A percentile compares a stretch with the other conserved stretches of the same genome.
Evolutionary conservation across 2,329 filamentous ascomycete species (phyloP).

Genomic region (Phialophora verrucosa): DNA sequence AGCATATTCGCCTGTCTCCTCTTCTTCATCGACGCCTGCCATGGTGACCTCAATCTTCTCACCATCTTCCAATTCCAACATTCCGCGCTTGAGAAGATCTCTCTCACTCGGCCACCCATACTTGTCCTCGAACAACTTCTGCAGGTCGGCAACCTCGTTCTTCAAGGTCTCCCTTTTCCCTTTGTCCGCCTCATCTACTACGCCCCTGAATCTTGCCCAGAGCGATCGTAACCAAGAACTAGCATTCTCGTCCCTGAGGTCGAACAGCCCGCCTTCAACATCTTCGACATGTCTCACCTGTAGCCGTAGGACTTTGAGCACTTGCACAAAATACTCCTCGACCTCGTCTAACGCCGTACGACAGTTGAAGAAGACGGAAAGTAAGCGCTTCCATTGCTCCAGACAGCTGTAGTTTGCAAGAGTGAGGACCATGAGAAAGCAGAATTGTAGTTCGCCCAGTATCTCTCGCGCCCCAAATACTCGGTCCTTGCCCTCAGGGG

Average conservation of each 20-base stretch:
- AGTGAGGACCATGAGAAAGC: conserved; percentile 67
- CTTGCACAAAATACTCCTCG: conserved; percentile 58
- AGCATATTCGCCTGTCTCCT: conserved; percentile 69
- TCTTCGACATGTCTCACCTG: conserved; percentile 64
- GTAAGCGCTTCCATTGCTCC: conserved; percentile 68
- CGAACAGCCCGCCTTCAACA: conserved; percentile 66
- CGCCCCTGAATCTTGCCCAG: conserved; percentile 59
- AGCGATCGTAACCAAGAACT: conserved; percentile 59
- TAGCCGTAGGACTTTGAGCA: conserved; percentile 56
- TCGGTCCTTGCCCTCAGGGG: conserved; percentile 40
- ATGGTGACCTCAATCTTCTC: conserved; percentile 66
- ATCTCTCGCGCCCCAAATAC: conserved; percentile 47
- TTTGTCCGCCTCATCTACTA: conserved; percentile 52
- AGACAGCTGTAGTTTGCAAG: conserved; percentile 70
- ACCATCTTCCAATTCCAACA: conserved; percentile 67
- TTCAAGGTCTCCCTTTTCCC: conserved; percentile 50
- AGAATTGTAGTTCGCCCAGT: conserved; percentile 67
- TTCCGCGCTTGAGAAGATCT: conserved; percentile 60
- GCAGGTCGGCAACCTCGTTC: conserved; percentile 60
- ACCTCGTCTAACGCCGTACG: conserved; percentile 56
- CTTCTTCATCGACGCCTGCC: conserved; percentile 61
- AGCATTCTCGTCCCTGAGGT: conserved; percentile 58
- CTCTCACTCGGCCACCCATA: conserved; percentile 64
- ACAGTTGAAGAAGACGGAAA: conserved; percentile 64
- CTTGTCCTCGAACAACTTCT: conserved; percentile 59